Percentiles rank a stretch among this genome's conserved stretches.
Evolutionary conservation across 352 stramenopile genomes (phyloP).

Genomic region (Phytophthora rubi): DNA sequence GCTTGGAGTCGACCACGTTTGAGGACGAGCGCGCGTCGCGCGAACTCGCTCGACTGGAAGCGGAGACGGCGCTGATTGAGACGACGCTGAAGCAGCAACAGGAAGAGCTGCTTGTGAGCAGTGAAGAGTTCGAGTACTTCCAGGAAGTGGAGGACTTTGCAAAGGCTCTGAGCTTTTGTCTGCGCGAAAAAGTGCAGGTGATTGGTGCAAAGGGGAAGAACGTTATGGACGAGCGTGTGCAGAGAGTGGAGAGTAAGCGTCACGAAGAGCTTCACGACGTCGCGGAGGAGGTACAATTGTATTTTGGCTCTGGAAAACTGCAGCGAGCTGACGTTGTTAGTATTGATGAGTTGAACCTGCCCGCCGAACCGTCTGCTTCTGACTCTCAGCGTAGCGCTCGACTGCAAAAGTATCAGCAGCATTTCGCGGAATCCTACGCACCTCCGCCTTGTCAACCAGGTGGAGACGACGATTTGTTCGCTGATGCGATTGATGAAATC

Average conservation of each 20-base stretch:
- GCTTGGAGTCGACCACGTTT: constrained; percentile 47
- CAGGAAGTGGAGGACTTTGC: constrained; percentile 80
- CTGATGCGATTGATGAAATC: constrained; percentile 73
- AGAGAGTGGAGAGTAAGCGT: constrained; percentile 19
- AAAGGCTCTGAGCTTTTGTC: constrained; percentile 74
- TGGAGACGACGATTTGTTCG: constrained; percentile 49
- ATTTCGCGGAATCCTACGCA: constrained; percentile 42
- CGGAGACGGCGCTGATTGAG: constrained; percentile 54
- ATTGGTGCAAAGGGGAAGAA: constrained; percentile 59
- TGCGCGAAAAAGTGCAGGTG: constrained; percentile 64
- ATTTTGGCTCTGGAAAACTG: constrained; percentile 25
- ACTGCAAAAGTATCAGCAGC: constrained; percentile 27
- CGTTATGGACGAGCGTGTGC: constrained; percentile 29
- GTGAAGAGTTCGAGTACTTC: constrained; percentile 83
- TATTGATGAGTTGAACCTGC: constrained; percentile 9
- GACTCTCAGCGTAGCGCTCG: constrained; percentile 7
- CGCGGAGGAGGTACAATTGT: constrained; percentile 16
- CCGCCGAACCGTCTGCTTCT: background rate
- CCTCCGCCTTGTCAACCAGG: background rate
- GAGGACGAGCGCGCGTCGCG: constrained; percentile 57
- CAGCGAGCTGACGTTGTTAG: constrained; percentile 28
- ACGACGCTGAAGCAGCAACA: constrained; percentile 48
- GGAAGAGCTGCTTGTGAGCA: constrained; percentile 58
- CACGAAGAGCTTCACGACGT: constrained; percentile 27
- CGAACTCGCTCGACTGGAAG: constrained; percentile 60